phyloP scores from a whole-genome alignment of 2,329 filamentous ascomycete genomes.

The Trichoderma breve region DNA sequence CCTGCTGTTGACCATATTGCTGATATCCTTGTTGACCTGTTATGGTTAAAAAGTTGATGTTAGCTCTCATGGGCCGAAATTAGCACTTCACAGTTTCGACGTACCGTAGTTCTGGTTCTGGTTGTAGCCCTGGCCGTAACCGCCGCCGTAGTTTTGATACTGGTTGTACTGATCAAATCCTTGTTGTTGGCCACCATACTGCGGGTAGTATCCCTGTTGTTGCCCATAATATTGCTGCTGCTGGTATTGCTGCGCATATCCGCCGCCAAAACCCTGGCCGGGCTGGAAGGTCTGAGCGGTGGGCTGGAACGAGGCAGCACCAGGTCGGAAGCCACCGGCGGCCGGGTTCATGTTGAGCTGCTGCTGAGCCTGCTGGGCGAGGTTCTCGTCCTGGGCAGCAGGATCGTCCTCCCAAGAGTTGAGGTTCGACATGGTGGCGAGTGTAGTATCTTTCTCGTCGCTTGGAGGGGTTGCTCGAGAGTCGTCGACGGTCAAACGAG shows the following conservation, averaged over 20 bases:
- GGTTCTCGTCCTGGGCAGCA: slow-evolving; percentile 71
- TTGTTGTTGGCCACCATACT: slow-evolving; percentile 47
- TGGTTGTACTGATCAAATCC: slow-evolving; percentile 53
- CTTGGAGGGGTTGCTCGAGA: slow-evolving; percentile 10
- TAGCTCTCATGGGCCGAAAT: not conserved
- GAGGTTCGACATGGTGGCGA: slow-evolving; percentile 73
- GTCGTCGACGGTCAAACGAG: not conserved
- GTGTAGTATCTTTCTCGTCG: slow-evolving; percentile 9
- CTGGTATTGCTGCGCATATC: slow-evolving; percentile 56
- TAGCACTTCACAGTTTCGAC: slow-evolving; percentile 11
- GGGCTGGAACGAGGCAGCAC: slow-evolving; percentile 67
- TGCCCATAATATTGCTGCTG: slow-evolving; percentile 54
- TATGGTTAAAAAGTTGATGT: not conserved
- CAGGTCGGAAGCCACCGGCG: slow-evolving; percentile 48
- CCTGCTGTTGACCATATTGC: slow-evolving; percentile 50
- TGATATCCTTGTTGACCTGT: slow-evolving; percentile 52
- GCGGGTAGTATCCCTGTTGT: slow-evolving; percentile 57
- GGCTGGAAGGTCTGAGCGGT: slow-evolving; percentile 68
- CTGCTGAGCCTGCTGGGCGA: slow-evolving; percentile 73
- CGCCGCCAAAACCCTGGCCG: slow-evolving; percentile 62
- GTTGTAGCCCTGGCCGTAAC: slow-evolving; percentile 51
- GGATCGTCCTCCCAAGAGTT: slow-evolving; percentile 95
- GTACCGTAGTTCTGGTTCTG: slow-evolving; percentile 43
- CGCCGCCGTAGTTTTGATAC: slow-evolving; percentile 53
- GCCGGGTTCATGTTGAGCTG: slow-evolving; percentile 68